Base-by-base conservation (phyloP, 257 asterid species). In the Solanum etuberosum region DNA sequence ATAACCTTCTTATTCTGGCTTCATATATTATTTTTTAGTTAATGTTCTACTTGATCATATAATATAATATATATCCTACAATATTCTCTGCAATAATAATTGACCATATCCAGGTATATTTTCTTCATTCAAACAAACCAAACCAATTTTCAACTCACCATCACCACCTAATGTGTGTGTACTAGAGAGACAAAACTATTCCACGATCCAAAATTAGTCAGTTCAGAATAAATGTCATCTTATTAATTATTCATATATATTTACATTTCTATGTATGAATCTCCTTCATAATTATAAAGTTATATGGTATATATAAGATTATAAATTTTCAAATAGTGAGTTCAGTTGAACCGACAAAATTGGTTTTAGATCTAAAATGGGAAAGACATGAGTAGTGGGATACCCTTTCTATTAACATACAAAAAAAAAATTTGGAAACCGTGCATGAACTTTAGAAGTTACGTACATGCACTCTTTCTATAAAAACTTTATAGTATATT, bases 391-490 rank as follows among this genome's bases (percentile, higher is more conserved):
- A 42, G 85, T 83, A 74, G 89, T 85, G 87, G 87, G 51, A 31
- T 82, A 63, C 11, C 14, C 57, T 85, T 20, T 86, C 73, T 54
- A 67, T 34, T 43, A 23, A 6, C 86, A 88, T 77, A 76, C 87
- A 5, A 83, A 67, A 46, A 46, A 57, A 88, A 72, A 31, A 34
- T 48, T 86, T 84, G 59, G 68, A 78, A 83, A 88, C 87, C 93
- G 86, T 93, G 94, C 92, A 93, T 90, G 92, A 90, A 91, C 20
- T 46, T 63, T 87, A 51, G 86, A 31, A 71, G 59, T 71, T 86
- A 91, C 92, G 92, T 87, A 90, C 89, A 43, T 89, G 83, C 88
- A 87, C 88, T 83, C 11, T 67, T 57, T 51, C 46, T 73, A 2
- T 80, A 48, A 59, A 57, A 59, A 21, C 67, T 59, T 48, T 67